These are phyloP conservation scores for Radiomyces spectabilis DNA, from an alignment of 192 early-diverging fungal genomes.

Conservation along the genomic window DNA sequence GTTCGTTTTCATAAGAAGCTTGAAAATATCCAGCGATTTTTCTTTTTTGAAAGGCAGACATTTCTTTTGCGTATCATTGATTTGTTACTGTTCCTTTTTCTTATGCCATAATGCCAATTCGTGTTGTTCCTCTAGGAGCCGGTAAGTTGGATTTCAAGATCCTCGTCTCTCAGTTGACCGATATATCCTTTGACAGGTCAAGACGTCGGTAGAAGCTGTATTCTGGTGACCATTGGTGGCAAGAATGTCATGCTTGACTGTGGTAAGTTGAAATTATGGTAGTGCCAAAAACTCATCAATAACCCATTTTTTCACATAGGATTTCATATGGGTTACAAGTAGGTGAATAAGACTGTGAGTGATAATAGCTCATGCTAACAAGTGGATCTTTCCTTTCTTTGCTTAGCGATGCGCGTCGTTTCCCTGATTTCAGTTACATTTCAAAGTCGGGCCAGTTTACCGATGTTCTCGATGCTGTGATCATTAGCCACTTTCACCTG, in stretches of 20 bases:
- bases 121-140: conserved; percentile 58
- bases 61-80: too few relatives aligned
- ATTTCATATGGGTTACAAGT: conserved; percentile 94
- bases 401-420: conserved; percentile 86
- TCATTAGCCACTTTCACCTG: conserved; percentile 96
- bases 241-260: conserved; percentile 92
- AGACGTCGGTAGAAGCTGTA: conserved; percentile 81
- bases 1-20: too few relatives aligned
- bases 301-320: conserved; percentile 15
- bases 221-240: conserved; percentile 68
- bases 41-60: too few relatives aligned
- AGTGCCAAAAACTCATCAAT: not conserved
- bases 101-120: conserved; percentile 52
- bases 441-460: conserved; percentile 77
- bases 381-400: too few relatives aligned
- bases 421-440: conserved; percentile 93
- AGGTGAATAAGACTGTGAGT: too few relatives aligned
- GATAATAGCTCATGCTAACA: too few relatives aligned
- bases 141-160: conserved; percentile 8
- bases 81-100: too few relatives aligned
- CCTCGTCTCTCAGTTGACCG: not conserved
- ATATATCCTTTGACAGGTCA: conserved; percentile 57
- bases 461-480: conserved; percentile 79
- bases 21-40: too few relatives aligned
- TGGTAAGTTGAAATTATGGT: conserved; percentile 23